Evolutionary conservation across 192 early-diverging fungal genomes (phyloP).

Genomic region (Phycomyces nitens): DNA sequence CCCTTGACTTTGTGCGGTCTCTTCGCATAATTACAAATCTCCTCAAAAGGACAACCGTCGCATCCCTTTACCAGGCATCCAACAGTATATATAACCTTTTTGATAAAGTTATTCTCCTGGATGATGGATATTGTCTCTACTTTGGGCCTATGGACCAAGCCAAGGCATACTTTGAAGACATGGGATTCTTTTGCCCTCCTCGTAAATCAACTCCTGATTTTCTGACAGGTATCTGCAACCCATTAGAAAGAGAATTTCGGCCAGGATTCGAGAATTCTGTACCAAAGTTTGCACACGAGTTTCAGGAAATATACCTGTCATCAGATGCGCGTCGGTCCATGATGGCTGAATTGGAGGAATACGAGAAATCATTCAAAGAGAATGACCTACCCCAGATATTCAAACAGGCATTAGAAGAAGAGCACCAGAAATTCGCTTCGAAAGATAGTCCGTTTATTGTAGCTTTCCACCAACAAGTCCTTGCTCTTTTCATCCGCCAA

Average conservation of each 20-base stretch:
- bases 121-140: constrained; percentile 65
- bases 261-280: constrained; percentile 52
- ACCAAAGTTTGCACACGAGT: constrained; percentile 58
- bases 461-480: constrained; percentile 61
- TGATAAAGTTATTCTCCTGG: constrained; percentile 64
- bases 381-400: constrained; percentile 28
- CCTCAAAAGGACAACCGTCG: constrained; percentile 56
- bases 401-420: constrained; percentile 49
- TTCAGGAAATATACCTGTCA: constrained; percentile 51
- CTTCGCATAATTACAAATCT: constrained; percentile 72
- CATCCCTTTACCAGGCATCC: constrained; percentile 64
- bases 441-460: constrained; percentile 59
- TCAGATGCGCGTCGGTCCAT: constrained; percentile 42
- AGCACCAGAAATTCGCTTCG: constrained; percentile 51
- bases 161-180: constrained; percentile 56
- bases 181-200: constrained; percentile 59
- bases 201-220: constrained; percentile 73
- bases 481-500: constrained; percentile 59
- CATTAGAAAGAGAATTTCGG: constrained; percentile 47
- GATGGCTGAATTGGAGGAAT: constrained; percentile 39
- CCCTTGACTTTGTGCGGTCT: constrained; percentile 74
- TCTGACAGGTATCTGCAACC: constrained; percentile 66
- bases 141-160: constrained; percentile 62
- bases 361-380: constrained; percentile 32
- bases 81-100: constrained; percentile 76